Conservation (phyloP, 129 eudicot species). For the Glebionis coronaria region DNA sequence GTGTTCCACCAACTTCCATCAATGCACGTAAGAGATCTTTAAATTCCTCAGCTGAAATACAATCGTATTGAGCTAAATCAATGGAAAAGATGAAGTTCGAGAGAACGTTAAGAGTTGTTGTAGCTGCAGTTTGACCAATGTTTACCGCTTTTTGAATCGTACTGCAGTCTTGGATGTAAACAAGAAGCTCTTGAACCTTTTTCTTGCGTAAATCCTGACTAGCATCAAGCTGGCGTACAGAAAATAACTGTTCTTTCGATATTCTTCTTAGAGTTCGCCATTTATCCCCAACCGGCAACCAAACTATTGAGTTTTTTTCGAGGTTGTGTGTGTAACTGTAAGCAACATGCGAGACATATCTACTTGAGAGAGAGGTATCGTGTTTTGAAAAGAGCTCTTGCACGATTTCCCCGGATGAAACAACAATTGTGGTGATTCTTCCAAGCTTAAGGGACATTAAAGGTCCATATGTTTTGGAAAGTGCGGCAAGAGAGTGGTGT, state of each 20-base stretch:
- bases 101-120: conserved; percentile 30
- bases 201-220: no score
- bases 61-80: no score
- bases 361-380: conserved; percentile 12
- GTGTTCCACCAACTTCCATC: conserved; percentile 31
- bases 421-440: conserved; percentile 30
- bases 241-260: conserved; percentile 28
- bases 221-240: conserved; percentile 26
- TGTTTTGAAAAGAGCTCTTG: conserved; percentile 35
- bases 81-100: conserved; percentile 40
- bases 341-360: conserved; percentile 18
- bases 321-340: conserved; percentile 1
- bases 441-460: conserved; percentile 52
- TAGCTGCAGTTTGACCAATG: conserved; percentile 25
- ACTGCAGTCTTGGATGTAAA: no score
- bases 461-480: conserved; percentile 48
- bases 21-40: conserved; percentile 17
- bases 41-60: conserved; percentile 23
- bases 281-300: conserved; percentile 22
- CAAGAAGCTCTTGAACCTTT: no score
- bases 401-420: conserved; percentile 40
- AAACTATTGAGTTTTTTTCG: conserved; percentile 18
- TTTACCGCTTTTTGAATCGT: no score
- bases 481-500: conserved; percentile 52
- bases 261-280: conserved; percentile 26